Evolutionary conservation across 371 early-diverging fungal genomes (phyloP).

Genomic region (Apophysomyces sp.): DNA sequence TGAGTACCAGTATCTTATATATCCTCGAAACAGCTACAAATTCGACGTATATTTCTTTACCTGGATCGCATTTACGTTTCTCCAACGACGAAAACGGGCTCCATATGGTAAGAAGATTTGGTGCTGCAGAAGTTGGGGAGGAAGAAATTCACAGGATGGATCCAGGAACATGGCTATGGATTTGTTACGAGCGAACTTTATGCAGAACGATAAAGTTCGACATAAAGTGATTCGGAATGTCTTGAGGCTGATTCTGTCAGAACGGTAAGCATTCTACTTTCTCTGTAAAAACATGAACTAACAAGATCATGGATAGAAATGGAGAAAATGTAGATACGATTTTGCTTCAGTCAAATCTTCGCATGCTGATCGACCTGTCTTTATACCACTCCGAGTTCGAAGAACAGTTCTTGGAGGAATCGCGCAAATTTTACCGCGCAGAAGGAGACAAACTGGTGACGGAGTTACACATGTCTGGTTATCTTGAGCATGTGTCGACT

Average conservation of each 20-base stretch:
- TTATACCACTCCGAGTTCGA: constrained; percentile 77
- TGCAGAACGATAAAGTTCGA: constrained; percentile 50
- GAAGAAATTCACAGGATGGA: background rate
- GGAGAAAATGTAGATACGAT: constrained; percentile 54
- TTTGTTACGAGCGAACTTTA: constrained; percentile 64
- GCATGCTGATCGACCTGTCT: constrained; percentile 81
- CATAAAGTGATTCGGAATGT: constrained; percentile 53
- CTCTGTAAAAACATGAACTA: background rate
- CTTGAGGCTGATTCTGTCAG: constrained; percentile 54
- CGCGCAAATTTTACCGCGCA: constrained; percentile 66
- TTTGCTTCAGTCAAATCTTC: constrained; percentile 61
- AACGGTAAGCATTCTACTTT: constrained; percentile 42
- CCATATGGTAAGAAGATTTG: constrained; percentile 58
- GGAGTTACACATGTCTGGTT: constrained; percentile 59
- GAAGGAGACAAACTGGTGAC: constrained; percentile 65
- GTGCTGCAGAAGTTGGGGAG: background rate
- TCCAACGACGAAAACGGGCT: constrained; percentile 62
- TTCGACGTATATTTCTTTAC: constrained; percentile 85
- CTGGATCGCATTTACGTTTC: constrained; percentile 89
- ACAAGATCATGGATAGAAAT: background rate
- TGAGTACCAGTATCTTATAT: background rate
- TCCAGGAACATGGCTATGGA: constrained; percentile 77
- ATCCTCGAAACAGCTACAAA: constrained; percentile 61
- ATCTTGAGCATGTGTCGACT: constrained; percentile 65
- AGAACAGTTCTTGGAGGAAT: constrained; percentile 56